Evolutionary conservation across 768 basidiomycete species (phyloP).

Genomic region (Imleria badia): DNA sequence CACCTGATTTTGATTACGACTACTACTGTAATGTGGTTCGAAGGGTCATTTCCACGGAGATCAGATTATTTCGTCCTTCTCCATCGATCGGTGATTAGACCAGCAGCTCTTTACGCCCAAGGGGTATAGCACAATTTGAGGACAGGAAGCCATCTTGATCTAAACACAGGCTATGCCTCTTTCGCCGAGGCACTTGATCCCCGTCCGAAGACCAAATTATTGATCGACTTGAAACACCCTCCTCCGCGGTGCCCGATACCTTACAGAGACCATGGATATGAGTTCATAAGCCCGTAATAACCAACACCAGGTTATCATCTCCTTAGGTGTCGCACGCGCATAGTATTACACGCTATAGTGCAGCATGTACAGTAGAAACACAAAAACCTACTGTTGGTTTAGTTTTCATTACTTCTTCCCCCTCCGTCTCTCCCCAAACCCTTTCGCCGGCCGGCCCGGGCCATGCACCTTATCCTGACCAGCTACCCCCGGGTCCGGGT

Average conservation of each 20-base stretch:
- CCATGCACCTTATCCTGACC: neutral
- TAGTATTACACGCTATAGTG: neutral
- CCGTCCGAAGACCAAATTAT: neutral
- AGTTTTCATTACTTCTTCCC: conserved; percentile 12
- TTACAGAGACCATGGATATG: neutral
- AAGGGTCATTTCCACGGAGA: conserved; percentile 15
- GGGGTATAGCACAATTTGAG: no score
- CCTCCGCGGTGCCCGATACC: conserved; percentile 7
- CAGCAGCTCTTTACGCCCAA: neutral
- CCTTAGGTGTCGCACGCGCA: neutral
- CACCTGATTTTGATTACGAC: no score
- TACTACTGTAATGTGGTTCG: neutral
- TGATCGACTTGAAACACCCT: neutral
- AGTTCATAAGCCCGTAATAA: neutral
- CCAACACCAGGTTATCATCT: neutral
- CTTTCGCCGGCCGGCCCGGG: conserved; percentile 17
- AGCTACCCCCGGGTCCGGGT: neutral
- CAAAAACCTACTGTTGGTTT: neutral
- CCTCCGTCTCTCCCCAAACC: conserved; percentile 28
- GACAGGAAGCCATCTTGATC: neutral
- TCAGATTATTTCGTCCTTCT: neutral
- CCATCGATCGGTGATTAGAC: neutral
- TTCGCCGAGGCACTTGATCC: neutral
- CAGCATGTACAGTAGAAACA: no score
- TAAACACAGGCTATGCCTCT: neutral